phyloP scores from a whole-genome alignment of 345 rosid genomes.

The Linum lewisii region DNA sequence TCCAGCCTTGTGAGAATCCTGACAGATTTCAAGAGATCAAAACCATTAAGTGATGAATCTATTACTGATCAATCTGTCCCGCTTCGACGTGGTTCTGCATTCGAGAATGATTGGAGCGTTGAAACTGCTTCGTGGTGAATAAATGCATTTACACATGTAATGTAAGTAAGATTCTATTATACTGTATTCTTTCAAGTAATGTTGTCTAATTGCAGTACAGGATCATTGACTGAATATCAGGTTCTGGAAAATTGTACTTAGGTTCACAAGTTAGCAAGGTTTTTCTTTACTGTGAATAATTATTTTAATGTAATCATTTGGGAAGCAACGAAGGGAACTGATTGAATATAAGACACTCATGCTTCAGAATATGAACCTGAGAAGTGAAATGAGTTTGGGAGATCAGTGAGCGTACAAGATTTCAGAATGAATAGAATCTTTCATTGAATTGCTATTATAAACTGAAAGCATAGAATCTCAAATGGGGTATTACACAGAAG shows the following conservation, averaged over 20 bases:
- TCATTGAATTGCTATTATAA: not conserved
- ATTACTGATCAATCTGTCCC: slow-evolving; percentile 7
- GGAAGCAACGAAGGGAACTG: not conserved
- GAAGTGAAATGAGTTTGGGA: too few species aligned
- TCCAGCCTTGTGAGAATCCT: slow-evolving; percentile 27
- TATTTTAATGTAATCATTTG: not conserved
- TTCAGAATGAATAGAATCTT: not conserved
- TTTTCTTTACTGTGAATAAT: not conserved
- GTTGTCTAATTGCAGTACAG: too few species aligned
- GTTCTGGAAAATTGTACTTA: too few species aligned
- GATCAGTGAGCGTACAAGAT: not conserved
- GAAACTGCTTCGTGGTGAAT: slow-evolving; percentile 7
- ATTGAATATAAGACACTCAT: too few species aligned
- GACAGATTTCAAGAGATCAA: slow-evolving; percentile 15
- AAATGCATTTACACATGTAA: not conserved
- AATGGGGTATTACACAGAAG: not conserved
- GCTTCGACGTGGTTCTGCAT: not conserved
- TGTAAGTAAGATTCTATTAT: not conserved
- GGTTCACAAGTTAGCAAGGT: too few species aligned
- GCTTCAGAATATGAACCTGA: too few species aligned
- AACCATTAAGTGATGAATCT: not conserved
- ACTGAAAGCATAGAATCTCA: not conserved
- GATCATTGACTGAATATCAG: too few species aligned
- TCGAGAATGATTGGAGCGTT: not conserved
- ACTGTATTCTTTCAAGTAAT: too few species aligned